A percentile compares a stretch with the other conserved stretches of the same genome.
These are phyloP conservation scores for Leptographium procerum DNA, from an alignment of 2,329 filamentous ascomycete species.

Conservation along the genomic window DNA sequence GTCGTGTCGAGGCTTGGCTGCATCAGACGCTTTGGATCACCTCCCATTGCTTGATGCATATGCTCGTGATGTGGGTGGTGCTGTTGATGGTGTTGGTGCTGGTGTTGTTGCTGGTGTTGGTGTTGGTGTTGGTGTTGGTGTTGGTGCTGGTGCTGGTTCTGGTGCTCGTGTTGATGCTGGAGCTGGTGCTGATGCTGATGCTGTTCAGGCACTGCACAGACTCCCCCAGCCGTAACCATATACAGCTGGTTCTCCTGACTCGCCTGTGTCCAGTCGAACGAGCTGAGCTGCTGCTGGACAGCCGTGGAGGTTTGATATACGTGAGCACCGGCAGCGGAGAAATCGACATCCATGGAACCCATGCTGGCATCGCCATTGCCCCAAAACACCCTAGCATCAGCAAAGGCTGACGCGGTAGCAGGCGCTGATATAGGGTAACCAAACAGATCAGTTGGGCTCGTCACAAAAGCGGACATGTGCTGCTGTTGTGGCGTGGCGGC, in stretches of 20 bases:
- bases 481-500: conserved; percentile 36
- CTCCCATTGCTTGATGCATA: conserved; percentile 22
- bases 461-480: conserved; percentile 35
- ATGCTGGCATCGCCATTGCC: conserved; percentile 31
- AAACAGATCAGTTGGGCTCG: conserved; percentile 43
- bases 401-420: conserved; percentile 33
- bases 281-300: conserved; percentile 37
- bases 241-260: conserved; percentile 30
- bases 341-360: conserved; percentile 49
- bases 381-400: conserved; percentile 40
- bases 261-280: conserved; percentile 46
- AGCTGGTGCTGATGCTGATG: conserved; percentile 11
- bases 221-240: conserved; percentile 31
- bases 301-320: conserved; percentile 30
- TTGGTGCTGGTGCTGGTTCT: conserved; percentile 10
- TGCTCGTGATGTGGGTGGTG: conserved; percentile 2
- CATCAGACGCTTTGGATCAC: conserved; percentile 27
- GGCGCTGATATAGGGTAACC: conserved; percentile 49
- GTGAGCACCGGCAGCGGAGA: conserved; percentile 30
- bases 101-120: conserved; percentile 9
- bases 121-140: conserved; percentile 9
- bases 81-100: conserved; percentile 13
- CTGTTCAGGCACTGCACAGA: conserved; percentile 21
- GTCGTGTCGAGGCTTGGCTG: conserved; percentile 25
- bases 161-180: neutral